These are phyloP conservation scores for Geranomyces michiganensis DNA, from an alignment of 192 early-diverging fungal genomes.

Conservation along the genomic window DNA sequence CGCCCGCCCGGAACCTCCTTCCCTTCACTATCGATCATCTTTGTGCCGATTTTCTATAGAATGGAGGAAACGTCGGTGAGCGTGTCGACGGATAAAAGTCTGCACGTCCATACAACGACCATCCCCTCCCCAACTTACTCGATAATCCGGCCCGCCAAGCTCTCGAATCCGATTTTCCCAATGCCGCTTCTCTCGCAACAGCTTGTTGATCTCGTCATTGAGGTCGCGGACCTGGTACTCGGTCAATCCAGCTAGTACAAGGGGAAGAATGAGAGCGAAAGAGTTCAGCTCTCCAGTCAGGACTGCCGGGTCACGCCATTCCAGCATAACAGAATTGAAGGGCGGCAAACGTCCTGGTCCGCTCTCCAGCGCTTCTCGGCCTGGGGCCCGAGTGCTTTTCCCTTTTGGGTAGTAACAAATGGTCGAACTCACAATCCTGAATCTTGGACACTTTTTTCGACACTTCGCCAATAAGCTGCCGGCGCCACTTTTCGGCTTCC, in stretches of 20 bases:
- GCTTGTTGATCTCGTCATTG: conserved; percentile 97
- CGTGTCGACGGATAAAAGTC: not conserved
- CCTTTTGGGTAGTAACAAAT: no score
- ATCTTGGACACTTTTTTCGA: conserved; percentile 86
- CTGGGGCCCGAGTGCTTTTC: no score
- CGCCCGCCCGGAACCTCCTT: conserved; percentile 84
- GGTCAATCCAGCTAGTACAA: conserved; percentile 71
- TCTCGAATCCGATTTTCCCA: conserved; percentile 92
- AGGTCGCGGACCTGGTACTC: conserved; percentile 90
- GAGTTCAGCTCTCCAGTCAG: not conserved
- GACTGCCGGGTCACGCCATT: not conserved
- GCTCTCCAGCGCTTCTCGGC: no score
- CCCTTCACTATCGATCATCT: conserved; percentile 84
- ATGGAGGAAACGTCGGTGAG: not conserved
- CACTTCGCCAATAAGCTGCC: conserved; percentile 87
- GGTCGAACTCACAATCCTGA: conserved; percentile 85
- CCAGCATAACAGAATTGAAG: not conserved
- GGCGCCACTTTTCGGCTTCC: conserved; percentile 92
- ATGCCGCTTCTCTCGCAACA: conserved; percentile 83
- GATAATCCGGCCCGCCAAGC: conserved; percentile 92
- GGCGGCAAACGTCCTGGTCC: no score
- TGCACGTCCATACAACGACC: no score
- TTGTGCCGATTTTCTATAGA: conserved; percentile 50
- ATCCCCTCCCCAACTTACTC: conserved; percentile 13
- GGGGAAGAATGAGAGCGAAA: not conserved